A percentile compares a stretch with the other conserved stretches of the same genome.
phyloP scores from a whole-genome alignment of 306 rosid genomes.

The Chamaecrista fasciculata region DNA sequence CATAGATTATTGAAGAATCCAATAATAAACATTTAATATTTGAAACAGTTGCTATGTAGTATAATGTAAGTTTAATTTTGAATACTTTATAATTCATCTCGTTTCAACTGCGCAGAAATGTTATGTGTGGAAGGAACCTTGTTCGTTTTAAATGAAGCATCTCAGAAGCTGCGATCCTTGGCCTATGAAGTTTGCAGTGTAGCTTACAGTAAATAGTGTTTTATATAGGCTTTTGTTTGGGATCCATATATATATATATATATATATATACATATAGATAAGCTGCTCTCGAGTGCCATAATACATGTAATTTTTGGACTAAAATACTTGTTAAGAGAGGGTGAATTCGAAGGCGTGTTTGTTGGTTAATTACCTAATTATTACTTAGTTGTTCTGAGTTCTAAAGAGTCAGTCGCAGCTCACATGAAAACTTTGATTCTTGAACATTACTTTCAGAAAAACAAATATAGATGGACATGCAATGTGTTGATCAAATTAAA shows the following conservation, averaged over 20 bases:
- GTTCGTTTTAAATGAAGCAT: constrained; percentile 51
- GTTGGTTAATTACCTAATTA: no score
- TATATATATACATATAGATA: no score
- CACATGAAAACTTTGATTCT: no score
- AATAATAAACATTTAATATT: no score
- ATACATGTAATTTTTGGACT: constrained; percentile 16
- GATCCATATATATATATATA: no score
- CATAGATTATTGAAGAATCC: no score
- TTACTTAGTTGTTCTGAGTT: no score
- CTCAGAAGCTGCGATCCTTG: background rate
- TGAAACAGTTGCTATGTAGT: background rate
- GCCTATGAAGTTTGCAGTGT: constrained; percentile 23
- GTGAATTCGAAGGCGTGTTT: background rate
- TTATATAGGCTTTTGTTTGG: no score
- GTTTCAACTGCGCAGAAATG: constrained; percentile 60
- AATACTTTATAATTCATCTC: background rate
- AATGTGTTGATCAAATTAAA: no score
- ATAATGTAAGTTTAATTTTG: background rate
- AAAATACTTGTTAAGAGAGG: constrained; percentile 37
- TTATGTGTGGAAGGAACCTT: constrained; percentile 58
- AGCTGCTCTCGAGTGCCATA: constrained; percentile 11
- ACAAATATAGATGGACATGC: no score
- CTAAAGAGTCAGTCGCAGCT: background rate
- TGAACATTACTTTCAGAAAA: no score
- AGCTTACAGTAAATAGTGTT: background rate